Percentiles rank a stretch among this genome's conserved stretches.
These are phyloP conservation scores for Parastagonospora nodorum DNA, from an alignment of 2,329 filamentous ascomycete species.

Conservation along the genomic window DNA sequence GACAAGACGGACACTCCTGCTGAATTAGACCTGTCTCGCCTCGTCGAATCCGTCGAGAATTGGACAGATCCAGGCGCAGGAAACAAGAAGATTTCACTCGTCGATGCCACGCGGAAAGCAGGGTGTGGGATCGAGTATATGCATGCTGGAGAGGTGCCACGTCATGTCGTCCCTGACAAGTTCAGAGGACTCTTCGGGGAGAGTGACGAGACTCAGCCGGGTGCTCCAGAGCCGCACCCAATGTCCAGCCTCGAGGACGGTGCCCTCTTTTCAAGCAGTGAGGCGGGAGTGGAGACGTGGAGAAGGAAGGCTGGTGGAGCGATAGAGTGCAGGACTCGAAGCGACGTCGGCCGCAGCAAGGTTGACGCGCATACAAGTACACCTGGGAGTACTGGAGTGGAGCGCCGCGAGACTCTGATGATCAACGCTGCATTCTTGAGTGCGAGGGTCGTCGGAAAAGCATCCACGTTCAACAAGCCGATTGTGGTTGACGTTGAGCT, in stretches of 20 bases:
- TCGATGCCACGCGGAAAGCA: constrained; percentile 61
- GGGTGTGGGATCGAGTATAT: constrained; percentile 35
- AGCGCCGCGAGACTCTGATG: constrained; percentile 72
- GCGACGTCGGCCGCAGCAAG: constrained; percentile 31
- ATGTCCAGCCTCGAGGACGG: constrained; percentile 24
- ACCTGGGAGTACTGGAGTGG: constrained; percentile 19
- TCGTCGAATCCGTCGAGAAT: constrained; percentile 50
- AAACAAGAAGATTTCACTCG: constrained; percentile 66
- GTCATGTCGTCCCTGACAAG: constrained; percentile 24
- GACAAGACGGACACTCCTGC: too few relatives aligned
- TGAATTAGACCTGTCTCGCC: constrained; percentile 31
- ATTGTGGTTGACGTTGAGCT: constrained; percentile 84
- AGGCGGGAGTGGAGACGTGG: constrained; percentile 18
- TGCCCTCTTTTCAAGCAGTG: constrained; percentile 17
- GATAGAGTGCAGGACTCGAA: constrained; percentile 13
- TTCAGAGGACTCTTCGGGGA: constrained; percentile 4
- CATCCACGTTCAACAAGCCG: constrained; percentile 74
- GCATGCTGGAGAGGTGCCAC: constrained; percentile 30
- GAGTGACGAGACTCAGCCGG: constrained; percentile 23
- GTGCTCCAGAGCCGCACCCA: constrained; percentile 21
- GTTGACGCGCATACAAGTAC: constrained; percentile 19
- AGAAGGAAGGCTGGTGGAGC: constrained; percentile 23
- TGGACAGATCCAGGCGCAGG: constrained; percentile 66
- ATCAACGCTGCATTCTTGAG: constrained; percentile 80
- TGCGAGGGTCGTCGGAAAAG: constrained; percentile 60